Evolutionary conservation across 1,284 basidiomycete species (phyloP), one percentile per base, ranked within the genome.

Genomic region (Takashimella koratensis): DNA sequence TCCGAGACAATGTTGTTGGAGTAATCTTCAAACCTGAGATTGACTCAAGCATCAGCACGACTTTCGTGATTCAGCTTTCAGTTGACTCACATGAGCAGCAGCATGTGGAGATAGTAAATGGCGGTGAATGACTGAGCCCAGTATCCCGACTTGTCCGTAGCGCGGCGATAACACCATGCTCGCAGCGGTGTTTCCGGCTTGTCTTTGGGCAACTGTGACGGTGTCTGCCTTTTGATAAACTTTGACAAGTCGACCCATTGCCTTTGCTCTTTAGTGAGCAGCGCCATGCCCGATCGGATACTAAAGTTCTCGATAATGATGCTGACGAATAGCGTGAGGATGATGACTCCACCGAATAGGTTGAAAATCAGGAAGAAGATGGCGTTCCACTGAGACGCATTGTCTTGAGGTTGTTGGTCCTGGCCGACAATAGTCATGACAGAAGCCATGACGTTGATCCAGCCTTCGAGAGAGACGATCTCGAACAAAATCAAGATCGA

Each of bases 281-380:
- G 84, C 4, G 87, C 92, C 30, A 83, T 84, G 26, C 92, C 92
- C 5, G 89, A 94, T 66, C 84, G 86, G 20, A 85, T 84, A 59
- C 84, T 86, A 77, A 97, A 97, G 74, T 96, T 96, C 51, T 88
- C 87, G 67, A 98, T 97, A 74, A 97, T 96, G 72, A 97, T 92
- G 78, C 73, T 75, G 57, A 94, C 82, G 75, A 93, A 94, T 39
- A 93, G 81, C 1, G 90, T 90, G 62, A 91, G 79, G 65, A 94
- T 92, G 47, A 97, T 87, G 24, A 94, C 86, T 3, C 85, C 94
- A 39, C 95, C 95, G 60, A 98, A 79, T 26, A 98, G 79, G 67
- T 96, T 96, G 78, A 95, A 98, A 54, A 94, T 83, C 51, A 98
- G 74, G 78, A 96, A 92, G 76, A 96, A 98, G 48, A 98, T 82